Base-by-base conservation (phyloP, 805 yeast species). In the Yamadazyma sp. region DNA sequence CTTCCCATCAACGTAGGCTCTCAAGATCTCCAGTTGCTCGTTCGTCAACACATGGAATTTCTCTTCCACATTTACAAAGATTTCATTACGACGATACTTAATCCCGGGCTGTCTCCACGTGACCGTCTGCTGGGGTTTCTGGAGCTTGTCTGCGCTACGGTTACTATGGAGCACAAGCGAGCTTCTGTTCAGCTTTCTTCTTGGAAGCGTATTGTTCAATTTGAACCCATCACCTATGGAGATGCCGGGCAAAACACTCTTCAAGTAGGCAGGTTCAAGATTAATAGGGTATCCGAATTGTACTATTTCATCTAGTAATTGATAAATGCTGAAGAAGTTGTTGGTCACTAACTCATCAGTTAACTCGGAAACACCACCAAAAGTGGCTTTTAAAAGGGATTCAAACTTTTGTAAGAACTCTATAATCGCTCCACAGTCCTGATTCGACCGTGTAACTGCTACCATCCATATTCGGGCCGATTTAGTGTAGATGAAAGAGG, bases 381-480 rank as follows among this genome's bases (percentile, higher is more conserved):
- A 46, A 16, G 48, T 46, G 12, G 46, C 32, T 35, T 68, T 61
- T 37, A 88, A 62, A 2, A 87, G 53, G 5, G 64, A 59, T 37
- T 78, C 75, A 16, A 91, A 64, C 41, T 75, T 74, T 62, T 78
- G 78, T 15, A 91, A 62, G 52, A 84, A 86, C 64, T 91, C 97
- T 54, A 89, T 77, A 1, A 90, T 76, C 3, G 79, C 59, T 1
- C 89, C 77, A 22, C 90, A 89, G 55, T 91, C 96, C 24, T 82
- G 86, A 55, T 91, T 93, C 28, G 88, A 82, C 45, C 97, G 74
- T 1, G 95, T 78, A n/a, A 90, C 89, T 0, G 90, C 95, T 8
- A 90, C 95, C 6, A 88, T 51, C 84, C 95, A 93, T 11, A 91
- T 50, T 35, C 72, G 66, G 10, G 70, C 71, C 19, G 73, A 67